Conservation (phyloP, 2,329 filamentous ascomycete species). For the Cryphonectria parasitica region DNA sequence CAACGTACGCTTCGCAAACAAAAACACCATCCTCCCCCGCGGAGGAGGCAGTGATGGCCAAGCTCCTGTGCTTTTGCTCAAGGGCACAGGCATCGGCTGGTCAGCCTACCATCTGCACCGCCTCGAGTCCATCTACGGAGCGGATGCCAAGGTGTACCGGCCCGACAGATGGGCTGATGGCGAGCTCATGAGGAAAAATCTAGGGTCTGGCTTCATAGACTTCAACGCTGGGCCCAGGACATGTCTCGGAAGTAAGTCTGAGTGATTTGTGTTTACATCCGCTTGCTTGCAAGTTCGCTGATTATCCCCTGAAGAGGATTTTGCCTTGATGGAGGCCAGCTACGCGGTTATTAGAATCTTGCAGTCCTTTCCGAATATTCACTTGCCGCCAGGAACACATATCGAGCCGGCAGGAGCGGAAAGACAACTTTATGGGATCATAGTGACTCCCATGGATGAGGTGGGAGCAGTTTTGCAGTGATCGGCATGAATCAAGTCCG, state of each 20-base stretch:
- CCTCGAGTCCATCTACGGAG: slow-evolving; percentile 21
- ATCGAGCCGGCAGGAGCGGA: slow-evolving; percentile 34
- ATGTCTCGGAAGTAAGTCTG: slow-evolving; percentile 24
- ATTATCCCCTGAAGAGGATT: slow-evolving; percentile 31
- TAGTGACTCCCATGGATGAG: slow-evolving; percentile 22
- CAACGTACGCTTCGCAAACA: slow-evolving; percentile 20
- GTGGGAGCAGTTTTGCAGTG: not conserved
- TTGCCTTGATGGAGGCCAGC: slow-evolving; percentile 34
- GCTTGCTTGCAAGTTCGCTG: not conserved
- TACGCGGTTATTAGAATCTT: slow-evolving; percentile 32
- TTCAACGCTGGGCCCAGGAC: slow-evolving; percentile 22
- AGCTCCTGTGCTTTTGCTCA: slow-evolving; percentile 36
- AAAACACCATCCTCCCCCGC: slow-evolving; percentile 35
- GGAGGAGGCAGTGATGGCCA: slow-evolving; percentile 38
- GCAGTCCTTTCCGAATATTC: slow-evolving; percentile 32
- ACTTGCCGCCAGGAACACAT: slow-evolving; percentile 27
- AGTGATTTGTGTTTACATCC: not conserved
- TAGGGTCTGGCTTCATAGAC: slow-evolving; percentile 19
- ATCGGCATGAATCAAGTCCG: not conserved
- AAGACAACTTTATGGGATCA: slow-evolving; percentile 32
- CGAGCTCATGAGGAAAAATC: slow-evolving; percentile 14
- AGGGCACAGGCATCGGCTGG: slow-evolving; percentile 35
- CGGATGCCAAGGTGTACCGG: slow-evolving; percentile 2
- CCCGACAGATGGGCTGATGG: slow-evolving; percentile 17
- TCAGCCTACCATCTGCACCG: slow-evolving; percentile 35